Evolutionary conservation across 306 rosid genomes (phyloP), one percentile per base, ranked within the genome.

Genomic region (Vigna radiata): DNA sequence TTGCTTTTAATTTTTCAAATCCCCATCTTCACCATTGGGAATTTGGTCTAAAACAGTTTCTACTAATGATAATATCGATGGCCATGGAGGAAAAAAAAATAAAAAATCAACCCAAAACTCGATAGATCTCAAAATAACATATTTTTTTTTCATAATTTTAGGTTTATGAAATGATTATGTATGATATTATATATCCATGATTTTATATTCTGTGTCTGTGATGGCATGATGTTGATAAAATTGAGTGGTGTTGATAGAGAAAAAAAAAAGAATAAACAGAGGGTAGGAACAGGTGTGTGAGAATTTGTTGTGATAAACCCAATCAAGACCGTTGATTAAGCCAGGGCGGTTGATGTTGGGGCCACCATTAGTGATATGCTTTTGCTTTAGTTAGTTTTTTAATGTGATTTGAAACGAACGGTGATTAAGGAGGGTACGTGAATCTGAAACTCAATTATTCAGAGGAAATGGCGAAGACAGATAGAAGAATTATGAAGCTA

Each of bases 211-310:
- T 85, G 48, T 82, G 44, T 18, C 23, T 43, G 68, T 79, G 92
- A 86, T 84, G 88, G 76, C 90, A 85, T 81, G 86, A 83, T 75
- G 85, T 79, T 84, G 85, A 89, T 75, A 67, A 84, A 68, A 66
- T 76, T 70, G 58, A 48, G 86, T 81, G 87, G 77, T 63, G 62
- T 52, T 62, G 8, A 29, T 15, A 2, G 23, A 50, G 39, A 49
- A 47, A 67, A 70, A 68, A 59, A 60, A 36, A 36, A 1, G 8
- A 75, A 79, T 79, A 75, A 79, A 54, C 18, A 29, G 39, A 69
- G 73, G 81, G 69, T 16, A 70, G 74, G 50, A 76, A 13, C 52
- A 56, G 72, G 23, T 27, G 29, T 61, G 68, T 21, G 64, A 72
- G 74, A 77, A 44, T 70, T 79, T 77, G 79, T 61, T 68, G 55